Base-by-base conservation (phyloP, 1,139 yeast species). In the Saccharomyces hybrid region DNA sequence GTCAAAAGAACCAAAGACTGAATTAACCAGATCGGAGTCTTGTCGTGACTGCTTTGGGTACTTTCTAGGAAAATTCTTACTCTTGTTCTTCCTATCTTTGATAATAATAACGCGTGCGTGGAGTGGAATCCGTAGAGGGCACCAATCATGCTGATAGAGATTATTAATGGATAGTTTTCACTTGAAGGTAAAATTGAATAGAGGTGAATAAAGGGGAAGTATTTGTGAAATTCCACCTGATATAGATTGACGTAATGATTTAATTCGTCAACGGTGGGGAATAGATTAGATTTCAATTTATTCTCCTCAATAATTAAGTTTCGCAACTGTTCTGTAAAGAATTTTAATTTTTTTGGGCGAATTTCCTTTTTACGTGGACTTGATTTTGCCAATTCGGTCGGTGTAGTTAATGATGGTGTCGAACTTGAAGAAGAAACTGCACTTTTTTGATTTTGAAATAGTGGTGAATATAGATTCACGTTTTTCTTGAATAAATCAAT, bases 61-160 rank as follows among this genome's bases (percentile, higher is more conserved):
- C 78, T 77, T 64, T 88, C 96, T 72, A 89, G 78, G 63, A 82
- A 84, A 59, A 82, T 82, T 65, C 88, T 95, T 57, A 88, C 84
- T 62, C 87, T 84, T 61, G 80, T 83, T 66, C 93, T 81, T 9
- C 95, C 82, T 53, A 89, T 79, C 67, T 88, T 89, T 71, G 88
- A 89, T 54, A 90, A 74, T 23, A 87, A 76, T 62, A 86, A 77
- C 0, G 96, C 87, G 65, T 87, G 87, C 42, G 83, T 75, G 27
- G 88, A 86, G 68, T 90, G 95, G 70, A 86, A 88, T 1, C 88
- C 82, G 64, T 88, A 88, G 28, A 90, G 75, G 0, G 97, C 96
- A 48, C 98, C 98, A 57, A 90, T 81, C 25, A 96, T 86, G 1
- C 95, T 86, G 81, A 90, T 87, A 11, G 93, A 81, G 53, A 89